Base-by-base conservation (phyloP, 1,284 basidiomycete species). In the Cryptococcus wingfieldii region DNA sequence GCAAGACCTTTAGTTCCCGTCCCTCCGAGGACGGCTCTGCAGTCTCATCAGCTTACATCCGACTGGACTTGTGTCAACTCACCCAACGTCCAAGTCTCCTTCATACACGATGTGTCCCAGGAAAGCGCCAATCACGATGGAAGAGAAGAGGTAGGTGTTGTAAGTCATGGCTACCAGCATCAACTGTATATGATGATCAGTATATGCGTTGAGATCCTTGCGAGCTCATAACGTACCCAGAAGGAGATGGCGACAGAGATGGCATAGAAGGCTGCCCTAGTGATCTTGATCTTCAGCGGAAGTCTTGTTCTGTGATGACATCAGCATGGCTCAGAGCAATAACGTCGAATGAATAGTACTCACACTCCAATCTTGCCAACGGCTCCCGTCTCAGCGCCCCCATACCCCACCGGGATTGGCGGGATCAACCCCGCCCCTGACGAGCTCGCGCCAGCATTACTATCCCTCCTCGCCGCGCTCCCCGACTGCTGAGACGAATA, bases 91-190 rank as follows among this genome's bases (percentile, higher is more conserved):
- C 47, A 76, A 63, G 39, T 74, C 72, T n/a, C 54, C 63, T 60
- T 77, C 76, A 53, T 75, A 77, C 39, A 69, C 19, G 10, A 72
- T 55, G 62, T 78, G 77, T 3, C 78, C 78, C 0, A 71, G 50
- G 53, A 76, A 74, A 6, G 77, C 69, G 7, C 78, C 78, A 7
- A 77, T 23, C 14, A 79, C 64, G 46, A 79, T 74, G 1, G 77
- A 71, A 10, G 59, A 45, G 59, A 77, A 76, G 55, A 78, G 75
- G 57, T 67, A 78, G 14, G 71, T 71, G 54, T 76, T 76, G 66
- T 75, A 79, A 5, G 76, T 77, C 78, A 79, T 79, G 9, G 77
- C 74, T 31, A 77, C 78, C 41, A 79, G 67, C 78, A 79, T 79
- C 58, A 79, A 68, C 75, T 76, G 55, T n/a, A 14, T 3, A 34